Evolutionary conservation across 2,329 filamentous ascomycete genomes (phyloP).

Genomic region (Penicillium hordei): DNA sequence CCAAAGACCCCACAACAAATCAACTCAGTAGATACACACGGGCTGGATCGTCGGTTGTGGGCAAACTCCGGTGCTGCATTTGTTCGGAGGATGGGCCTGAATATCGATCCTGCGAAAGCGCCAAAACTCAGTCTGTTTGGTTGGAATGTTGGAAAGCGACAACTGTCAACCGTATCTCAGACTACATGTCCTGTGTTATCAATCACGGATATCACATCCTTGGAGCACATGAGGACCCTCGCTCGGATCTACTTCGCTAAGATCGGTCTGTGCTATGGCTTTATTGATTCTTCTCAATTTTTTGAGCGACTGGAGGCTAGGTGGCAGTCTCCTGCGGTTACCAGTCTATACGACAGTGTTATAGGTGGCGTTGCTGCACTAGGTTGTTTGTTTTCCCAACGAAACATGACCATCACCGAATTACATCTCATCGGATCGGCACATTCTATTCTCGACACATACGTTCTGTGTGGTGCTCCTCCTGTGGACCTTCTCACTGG

Average conservation of each 20-base stretch:
- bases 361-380: conserved; percentile 55
- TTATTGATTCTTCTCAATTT: conserved; percentile 37
- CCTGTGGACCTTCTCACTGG: conserved; percentile 30
- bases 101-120: conserved; percentile 53
- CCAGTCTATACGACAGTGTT: conserved; percentile 46
- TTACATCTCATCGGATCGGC: conserved; percentile 50
- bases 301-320: conserved; percentile 23
- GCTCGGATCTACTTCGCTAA: conserved; percentile 52
- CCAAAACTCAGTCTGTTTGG: conserved; percentile 55
- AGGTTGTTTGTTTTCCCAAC: conserved; percentile 52
- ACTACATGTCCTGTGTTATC: conserved; percentile 17
- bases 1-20: not conserved
- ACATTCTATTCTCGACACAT: conserved; percentile 44
- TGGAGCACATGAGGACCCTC: conserved; percentile 48
- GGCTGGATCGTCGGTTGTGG: conserved; percentile 43
- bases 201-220: conserved; percentile 49
- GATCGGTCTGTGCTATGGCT: conserved; percentile 54
- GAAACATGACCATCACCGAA: conserved; percentile 44
- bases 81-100: conserved; percentile 52
- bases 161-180: conserved; percentile 17
- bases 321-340: conserved; percentile 23
- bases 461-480: conserved; percentile 20
- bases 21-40: conserved; percentile 11
- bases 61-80: conserved; percentile 59
- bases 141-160: conserved; percentile 51